A percentile compares a stretch with the other conserved stretches of the same genome.
Evolutionary conservation across 1,284 basidiomycete species (phyloP).

Genomic region (Earliella scabrosa): DNA sequence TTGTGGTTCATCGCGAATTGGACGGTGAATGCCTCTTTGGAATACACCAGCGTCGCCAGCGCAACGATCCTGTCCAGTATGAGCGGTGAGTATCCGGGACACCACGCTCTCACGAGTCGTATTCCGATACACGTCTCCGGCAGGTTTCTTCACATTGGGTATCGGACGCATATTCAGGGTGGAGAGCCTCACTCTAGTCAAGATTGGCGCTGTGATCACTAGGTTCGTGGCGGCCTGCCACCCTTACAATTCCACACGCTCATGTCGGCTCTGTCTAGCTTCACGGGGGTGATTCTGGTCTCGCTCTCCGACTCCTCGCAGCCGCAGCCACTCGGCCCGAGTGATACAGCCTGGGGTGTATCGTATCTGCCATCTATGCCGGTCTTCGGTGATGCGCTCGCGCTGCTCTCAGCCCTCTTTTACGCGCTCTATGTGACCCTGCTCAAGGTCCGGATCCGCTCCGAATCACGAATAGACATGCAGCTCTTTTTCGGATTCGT

Average conservation of each 20-base stretch:
- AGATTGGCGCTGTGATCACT: slow-evolving; percentile 80
- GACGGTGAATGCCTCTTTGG: slow-evolving; percentile 81
- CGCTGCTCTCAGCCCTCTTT: slow-evolving; percentile 82
- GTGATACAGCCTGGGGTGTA: slow-evolving; percentile 11
- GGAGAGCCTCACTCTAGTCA: slow-evolving; percentile 77
- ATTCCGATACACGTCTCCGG: background rate
- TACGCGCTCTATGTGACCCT: slow-evolving; percentile 94
- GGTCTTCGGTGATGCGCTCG: slow-evolving; percentile 78
- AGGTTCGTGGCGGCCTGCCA: slow-evolving; percentile 55
- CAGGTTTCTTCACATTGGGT: slow-evolving; percentile 93
- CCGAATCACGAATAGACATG: slow-evolving; percentile 90
- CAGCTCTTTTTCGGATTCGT: slow-evolving; percentile 95
- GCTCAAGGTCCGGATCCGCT: slow-evolving; percentile 85
- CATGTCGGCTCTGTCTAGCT: slow-evolving; percentile 50
- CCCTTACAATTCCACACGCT: background rate
- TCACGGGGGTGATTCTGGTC: slow-evolving; percentile 86
- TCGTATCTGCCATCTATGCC: slow-evolving; percentile 27
- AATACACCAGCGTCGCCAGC: slow-evolving; percentile 89
- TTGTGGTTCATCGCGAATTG: slow-evolving; percentile 95
- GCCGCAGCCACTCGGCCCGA: slow-evolving; percentile 18
- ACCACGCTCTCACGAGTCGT: background rate
- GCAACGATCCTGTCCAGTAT: slow-evolving; percentile 88
- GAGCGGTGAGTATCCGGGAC: slow-evolving; percentile 67
- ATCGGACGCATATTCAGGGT: slow-evolving; percentile 87
- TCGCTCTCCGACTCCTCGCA: slow-evolving; percentile 75